Evolutionary conservation across 2,329 filamentous ascomycete genomes (phyloP).

Genomic region (Xylaria sp.): DNA sequence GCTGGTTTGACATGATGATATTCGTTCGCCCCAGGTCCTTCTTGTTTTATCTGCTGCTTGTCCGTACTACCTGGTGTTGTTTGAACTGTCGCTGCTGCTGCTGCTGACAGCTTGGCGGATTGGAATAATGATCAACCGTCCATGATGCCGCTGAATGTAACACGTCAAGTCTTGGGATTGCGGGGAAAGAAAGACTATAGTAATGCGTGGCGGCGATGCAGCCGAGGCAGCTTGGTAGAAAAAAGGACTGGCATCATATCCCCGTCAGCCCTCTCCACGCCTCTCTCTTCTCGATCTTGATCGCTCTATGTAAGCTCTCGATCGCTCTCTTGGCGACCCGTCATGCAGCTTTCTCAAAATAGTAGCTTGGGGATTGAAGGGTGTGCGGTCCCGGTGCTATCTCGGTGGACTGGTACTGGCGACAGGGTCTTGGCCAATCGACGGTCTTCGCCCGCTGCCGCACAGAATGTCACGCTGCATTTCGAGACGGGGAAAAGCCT

Average conservation of each 20-base stretch:
- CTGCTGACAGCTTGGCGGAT: neutral
- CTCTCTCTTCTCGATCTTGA: neutral
- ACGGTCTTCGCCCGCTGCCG: neutral
- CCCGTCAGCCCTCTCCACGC: neutral
- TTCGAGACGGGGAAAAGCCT: neutral
- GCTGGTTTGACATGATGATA: too few species aligned
- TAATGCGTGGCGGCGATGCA: neutral
- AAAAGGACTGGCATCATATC: too few species aligned
- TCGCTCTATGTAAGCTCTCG: neutral
- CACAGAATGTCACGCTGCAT: neutral
- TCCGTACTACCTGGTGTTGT: too few species aligned
- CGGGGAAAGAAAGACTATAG: neutral
- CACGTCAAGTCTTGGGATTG: neutral
- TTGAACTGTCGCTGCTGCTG: too few species aligned
- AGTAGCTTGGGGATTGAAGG: neutral
- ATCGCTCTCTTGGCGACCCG: neutral
- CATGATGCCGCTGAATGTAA: neutral
- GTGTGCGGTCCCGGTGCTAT: neutral
- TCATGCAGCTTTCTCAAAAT: neutral
- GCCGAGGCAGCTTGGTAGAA: neutral
- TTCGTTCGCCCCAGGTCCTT: too few species aligned
- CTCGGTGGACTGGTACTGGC: neutral
- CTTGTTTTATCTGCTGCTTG: too few species aligned
- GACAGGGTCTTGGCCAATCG: neutral
- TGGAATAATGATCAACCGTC: neutral